Evolutionary conservation across 352 stramenopile genomes (phyloP), one percentile per base, ranked within the genome.

Genomic region (Phytophthora sansomeana): DNA sequence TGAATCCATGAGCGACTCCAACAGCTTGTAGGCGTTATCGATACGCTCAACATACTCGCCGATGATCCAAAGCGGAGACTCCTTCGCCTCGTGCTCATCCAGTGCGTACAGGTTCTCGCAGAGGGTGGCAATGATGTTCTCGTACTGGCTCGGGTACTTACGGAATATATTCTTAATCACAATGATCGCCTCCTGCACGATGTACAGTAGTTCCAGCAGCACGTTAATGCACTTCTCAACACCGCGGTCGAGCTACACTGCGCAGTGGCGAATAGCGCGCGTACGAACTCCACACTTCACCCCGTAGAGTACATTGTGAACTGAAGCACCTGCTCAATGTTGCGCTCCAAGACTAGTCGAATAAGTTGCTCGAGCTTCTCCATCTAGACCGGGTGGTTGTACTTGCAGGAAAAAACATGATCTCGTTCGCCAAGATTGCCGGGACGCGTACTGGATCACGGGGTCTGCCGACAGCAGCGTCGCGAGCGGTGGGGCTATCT

Each of bases 351-450:
- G 2, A 98, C 97, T 2, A 99, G 76, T 26, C 98, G 97, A 57
- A 99, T 99, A 59, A 99, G 99, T 65, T 99, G 99, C 77, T 99
- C 97, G 13, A 99, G 85, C 77, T 99, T 99, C 77, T 99, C 97
- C 97, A 99, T 99, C 83, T 95, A 95, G 63, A 95, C 93, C 50
- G 98, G 98, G 81, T 99, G 97, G 83, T 99, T 99, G 89, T 99
- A 99, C 83, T 99, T 99, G 92, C 97, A 99, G 69, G 99, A 99
- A 80, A 99, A 93, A 7, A 96, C 88, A 24, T 97, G 59, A 96
- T 97, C 77, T 97, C 90, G 65, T 98, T 98, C 57, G 98, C 90
- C 13, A 99, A 77, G 62, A 99, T 99, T 17, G 80, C 83, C 10
- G 97, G 96, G 97, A 97, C 10, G 99, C 97, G 73, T 99, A 99